These are phyloP conservation scores for Dactylellina haptotyla DNA, from an alignment of 2,329 filamentous ascomycete species.

Conservation along the genomic window DNA sequence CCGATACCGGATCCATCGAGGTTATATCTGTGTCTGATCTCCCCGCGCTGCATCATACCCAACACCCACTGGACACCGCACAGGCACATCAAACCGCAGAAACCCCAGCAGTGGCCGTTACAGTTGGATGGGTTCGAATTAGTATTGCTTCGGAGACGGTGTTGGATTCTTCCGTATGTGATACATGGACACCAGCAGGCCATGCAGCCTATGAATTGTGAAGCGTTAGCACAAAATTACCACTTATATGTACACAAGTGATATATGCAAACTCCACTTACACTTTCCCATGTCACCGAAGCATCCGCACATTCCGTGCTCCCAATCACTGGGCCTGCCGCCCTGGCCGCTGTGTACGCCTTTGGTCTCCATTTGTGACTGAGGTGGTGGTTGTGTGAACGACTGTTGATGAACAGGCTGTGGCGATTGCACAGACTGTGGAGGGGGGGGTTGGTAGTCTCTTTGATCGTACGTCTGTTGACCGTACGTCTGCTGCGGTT, in stretches of 20 bases:
- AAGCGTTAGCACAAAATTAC: background rate
- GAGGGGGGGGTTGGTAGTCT: constrained; percentile 6
- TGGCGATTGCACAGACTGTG: constrained; percentile 3
- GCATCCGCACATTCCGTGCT: constrained; percentile 53
- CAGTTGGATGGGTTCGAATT: constrained; percentile 34
- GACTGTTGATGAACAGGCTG: constrained; percentile 16
- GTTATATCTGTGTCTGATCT: constrained; percentile 67
- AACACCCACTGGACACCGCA: constrained; percentile 61
- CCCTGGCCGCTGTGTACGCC: background rate
- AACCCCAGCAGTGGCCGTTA: constrained; percentile 60
- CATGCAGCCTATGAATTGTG: constrained; percentile 21
- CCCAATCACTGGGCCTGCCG: constrained; percentile 41
- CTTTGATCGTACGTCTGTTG: background rate
- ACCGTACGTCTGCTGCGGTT: background rate
- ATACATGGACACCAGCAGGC: constrained; percentile 53
- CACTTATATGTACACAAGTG: background rate
- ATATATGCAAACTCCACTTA: constrained; percentile 20
- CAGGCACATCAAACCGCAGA: constrained; percentile 58
- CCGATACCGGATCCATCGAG: constrained; percentile 65
- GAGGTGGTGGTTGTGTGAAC: constrained; percentile 1
- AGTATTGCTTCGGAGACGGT: constrained; percentile 40
- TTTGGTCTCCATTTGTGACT: constrained; percentile 38
- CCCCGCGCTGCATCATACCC: constrained; percentile 67
- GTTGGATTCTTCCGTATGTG: constrained; percentile 49
- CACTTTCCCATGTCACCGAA: constrained; percentile 54